Conservation (phyloP, 192 early-diverging fungal species). For the Backusella macrospora region DNA sequence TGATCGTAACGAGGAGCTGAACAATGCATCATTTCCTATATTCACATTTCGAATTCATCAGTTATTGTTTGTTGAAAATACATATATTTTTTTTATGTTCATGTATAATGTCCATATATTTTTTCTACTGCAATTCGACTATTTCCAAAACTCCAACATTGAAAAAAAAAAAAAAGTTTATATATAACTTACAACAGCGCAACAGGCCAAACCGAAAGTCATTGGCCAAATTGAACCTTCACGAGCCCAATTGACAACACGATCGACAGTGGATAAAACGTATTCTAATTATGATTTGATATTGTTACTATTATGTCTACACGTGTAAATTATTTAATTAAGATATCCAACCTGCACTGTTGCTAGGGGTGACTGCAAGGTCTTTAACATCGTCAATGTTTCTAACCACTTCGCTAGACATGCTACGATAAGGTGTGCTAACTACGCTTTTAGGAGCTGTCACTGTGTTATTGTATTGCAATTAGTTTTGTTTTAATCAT, state of each 20-base stretch:
- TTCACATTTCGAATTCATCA: neutral
- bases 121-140: neutral
- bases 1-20: conserved; percentile 95
- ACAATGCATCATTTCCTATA: conserved; percentile 97
- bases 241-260: conserved; percentile 91
- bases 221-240: conserved; percentile 91
- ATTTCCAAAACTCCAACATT: neutral
- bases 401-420: conserved; percentile 38
- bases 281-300: conserved; percentile 55
- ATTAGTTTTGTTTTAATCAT: neutral
- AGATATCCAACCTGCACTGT: conserved; percentile 39
- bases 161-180: neutral
- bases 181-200: conserved; percentile 64
- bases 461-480: neutral
- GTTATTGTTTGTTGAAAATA: neutral
- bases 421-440: conserved; percentile 25
- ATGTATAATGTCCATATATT: neutral
- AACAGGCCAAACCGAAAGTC: conserved; percentile 90
- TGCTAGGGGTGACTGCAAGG: conserved; percentile 39
- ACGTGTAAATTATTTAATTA: neutral
- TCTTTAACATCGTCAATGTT: conserved; percentile 42
- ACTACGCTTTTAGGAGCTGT: conserved; percentile 22
- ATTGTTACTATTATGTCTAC: neutral
- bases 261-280: conserved; percentile 88
- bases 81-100: neutral